These are phyloP conservation scores for Encephalitozoon cuniculi DNA, from an alignment of 371 early-diverging fungal genomes.

Conservation along the genomic window DNA sequence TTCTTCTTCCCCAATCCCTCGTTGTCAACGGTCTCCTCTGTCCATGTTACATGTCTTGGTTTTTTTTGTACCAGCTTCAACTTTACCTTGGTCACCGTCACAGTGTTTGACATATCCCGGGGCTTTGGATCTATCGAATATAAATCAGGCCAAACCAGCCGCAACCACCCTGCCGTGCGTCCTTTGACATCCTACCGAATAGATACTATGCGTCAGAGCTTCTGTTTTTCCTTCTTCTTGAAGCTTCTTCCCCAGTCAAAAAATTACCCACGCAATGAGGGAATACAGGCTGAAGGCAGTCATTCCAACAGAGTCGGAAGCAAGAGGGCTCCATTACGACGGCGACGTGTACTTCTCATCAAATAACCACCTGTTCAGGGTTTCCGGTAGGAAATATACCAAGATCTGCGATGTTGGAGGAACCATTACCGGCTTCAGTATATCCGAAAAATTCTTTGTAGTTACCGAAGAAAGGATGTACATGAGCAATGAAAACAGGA, in stretches of 20 bases:
- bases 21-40: constrained; percentile 59
- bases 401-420: not conserved
- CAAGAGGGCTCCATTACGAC: constrained; percentile 20
- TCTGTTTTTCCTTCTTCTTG: too few species aligned
- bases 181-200: too few species aligned
- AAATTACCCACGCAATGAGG: constrained; percentile 14
- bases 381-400: not conserved
- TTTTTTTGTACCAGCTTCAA: constrained; percentile 29
- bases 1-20: constrained; percentile 56
- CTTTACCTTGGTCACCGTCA: constrained; percentile 18
- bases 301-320: constrained; percentile 36
- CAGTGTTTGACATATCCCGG: not conserved
- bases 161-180: too few species aligned
- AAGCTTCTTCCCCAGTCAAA: not conserved
- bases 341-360: constrained; percentile 33
- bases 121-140: not conserved
- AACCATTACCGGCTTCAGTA: constrained; percentile 1
- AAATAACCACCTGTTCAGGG: constrained; percentile 28
- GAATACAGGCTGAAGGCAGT: constrained; percentile 29
- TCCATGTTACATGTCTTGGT: constrained; percentile 52
- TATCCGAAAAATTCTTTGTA: constrained; percentile 1
- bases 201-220: too few species aligned
- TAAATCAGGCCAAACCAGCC: not conserved
- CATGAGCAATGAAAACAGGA: constrained; percentile 20
- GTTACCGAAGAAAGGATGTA: constrained; percentile 27